Conservation (phyloP, 2,329 filamentous ascomycete species). For the Nemania sp. region DNA sequence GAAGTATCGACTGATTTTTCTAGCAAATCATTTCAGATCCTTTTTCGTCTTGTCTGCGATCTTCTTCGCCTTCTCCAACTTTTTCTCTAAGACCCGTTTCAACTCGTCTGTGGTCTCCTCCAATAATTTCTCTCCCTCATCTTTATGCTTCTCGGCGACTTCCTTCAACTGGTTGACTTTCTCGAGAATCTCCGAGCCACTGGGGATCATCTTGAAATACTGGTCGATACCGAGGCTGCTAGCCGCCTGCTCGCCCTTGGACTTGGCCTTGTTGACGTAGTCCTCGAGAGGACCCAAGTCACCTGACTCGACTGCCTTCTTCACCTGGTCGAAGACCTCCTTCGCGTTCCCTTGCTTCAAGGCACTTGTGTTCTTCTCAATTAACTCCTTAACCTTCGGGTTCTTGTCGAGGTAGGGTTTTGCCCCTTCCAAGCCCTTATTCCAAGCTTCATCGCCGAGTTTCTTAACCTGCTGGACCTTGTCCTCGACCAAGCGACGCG, state of each 20-base stretch:
- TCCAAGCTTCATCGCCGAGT: conserved; percentile 78
- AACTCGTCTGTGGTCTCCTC: conserved; percentile 77
- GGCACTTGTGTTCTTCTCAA: conserved; percentile 76
- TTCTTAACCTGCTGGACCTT: conserved; percentile 75
- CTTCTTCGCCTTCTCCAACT: conserved; percentile 68
- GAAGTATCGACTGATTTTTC: not conserved
- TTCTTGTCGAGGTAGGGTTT: conserved; percentile 81
- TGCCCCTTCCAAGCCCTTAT: conserved; percentile 76
- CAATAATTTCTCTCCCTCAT: conserved; percentile 76
- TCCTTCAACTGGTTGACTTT: conserved; percentile 75
- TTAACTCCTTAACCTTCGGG: conserved; percentile 77
- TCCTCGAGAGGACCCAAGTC: conserved; percentile 69
- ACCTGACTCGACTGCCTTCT: conserved; percentile 71
- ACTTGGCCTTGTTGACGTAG: conserved; percentile 73
- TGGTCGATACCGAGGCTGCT: conserved; percentile 65
- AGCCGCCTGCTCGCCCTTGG: conserved; percentile 55
- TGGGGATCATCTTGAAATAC: conserved; percentile 74
- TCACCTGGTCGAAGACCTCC: conserved; percentile 73
- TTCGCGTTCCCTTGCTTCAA: conserved; percentile 75
- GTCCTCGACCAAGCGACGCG: conserved; percentile 74
- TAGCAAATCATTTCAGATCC: conserved; percentile 53
- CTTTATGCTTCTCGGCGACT: conserved; percentile 74
- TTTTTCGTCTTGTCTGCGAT: conserved; percentile 67
- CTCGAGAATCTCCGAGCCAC: conserved; percentile 71
- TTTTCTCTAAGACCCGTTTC: conserved; percentile 71